Conservation (phyloP, 805 yeast species). For the Hanseniaspora osmophila region DNA sequence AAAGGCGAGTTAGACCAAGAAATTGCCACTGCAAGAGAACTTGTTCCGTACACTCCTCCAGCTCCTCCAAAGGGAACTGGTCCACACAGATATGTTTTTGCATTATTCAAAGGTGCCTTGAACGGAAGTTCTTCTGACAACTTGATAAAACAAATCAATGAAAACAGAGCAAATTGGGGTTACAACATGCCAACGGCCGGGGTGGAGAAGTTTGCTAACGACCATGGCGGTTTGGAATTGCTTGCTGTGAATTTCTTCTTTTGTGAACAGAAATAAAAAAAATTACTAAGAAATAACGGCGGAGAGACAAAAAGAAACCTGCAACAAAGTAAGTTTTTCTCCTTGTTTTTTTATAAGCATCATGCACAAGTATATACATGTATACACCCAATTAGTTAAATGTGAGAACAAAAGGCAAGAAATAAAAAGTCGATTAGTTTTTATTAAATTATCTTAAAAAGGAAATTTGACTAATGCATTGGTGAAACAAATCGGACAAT, state of each 20-base stretch:
- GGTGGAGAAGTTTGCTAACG: constrained; percentile 61
- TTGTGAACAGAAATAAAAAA: constrained; percentile 41
- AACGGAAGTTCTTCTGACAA: constrained; percentile 9
- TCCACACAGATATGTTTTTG: constrained; percentile 71
- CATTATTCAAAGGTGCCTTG: constrained; percentile 51
- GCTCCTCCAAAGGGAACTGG: constrained; percentile 80
- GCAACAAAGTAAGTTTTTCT: not conserved
- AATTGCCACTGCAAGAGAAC: not conserved
- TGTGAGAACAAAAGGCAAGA: not conserved
- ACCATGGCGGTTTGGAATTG: constrained; percentile 32
- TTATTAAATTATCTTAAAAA: not conserved
- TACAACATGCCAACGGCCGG: constrained; percentile 72
- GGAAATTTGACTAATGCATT: too few species aligned
- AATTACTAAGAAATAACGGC: not conserved
- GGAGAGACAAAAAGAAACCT: not conserved
- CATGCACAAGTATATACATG: too few species aligned
- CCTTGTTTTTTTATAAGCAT: not conserved
- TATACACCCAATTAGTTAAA: too few species aligned
- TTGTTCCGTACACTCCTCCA: constrained; percentile 61
- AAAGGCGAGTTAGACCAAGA: constrained; percentile 16
- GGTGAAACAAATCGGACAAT: too few species aligned
- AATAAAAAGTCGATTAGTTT: too few species aligned
- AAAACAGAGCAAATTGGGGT: constrained; percentile 47
- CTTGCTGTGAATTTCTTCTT: constrained; percentile 71
- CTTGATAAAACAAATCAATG: constrained; percentile 14